Percentiles rank a stretch among this genome's conserved stretches.
These are phyloP conservation scores for Pyricularia pennisetigena DNA, from an alignment of 2,329 filamentous ascomycete genomes.

Conservation along the genomic window DNA sequence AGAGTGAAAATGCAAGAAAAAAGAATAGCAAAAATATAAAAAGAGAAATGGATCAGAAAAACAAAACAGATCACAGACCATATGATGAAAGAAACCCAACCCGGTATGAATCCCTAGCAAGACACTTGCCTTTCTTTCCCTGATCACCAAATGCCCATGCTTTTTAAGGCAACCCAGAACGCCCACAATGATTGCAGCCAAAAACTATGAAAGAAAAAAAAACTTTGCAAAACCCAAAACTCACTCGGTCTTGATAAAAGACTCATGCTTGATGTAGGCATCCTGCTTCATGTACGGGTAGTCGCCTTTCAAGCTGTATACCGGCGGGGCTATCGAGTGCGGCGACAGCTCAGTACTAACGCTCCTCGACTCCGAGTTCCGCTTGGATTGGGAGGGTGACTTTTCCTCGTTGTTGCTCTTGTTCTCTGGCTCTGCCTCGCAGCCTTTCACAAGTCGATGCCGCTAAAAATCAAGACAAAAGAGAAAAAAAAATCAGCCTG, in stretches of 20 bases:
- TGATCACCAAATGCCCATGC: background rate
- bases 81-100: background rate
- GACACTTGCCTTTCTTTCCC: background rate
- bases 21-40: background rate
- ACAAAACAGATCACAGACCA: background rate
- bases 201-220: background rate
- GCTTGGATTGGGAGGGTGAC: background rate
- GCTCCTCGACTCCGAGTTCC: background rate
- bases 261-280: background rate
- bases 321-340: background rate
- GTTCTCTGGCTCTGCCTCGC: constrained; percentile 20
- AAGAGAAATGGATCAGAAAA: background rate
- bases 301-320: background rate
- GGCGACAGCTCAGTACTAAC: background rate
- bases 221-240: background rate
- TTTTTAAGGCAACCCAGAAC: background rate
- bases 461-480: constrained; percentile 27
- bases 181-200: background rate
- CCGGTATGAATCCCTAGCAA: background rate
- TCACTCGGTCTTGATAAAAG: background rate
- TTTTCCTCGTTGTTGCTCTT: background rate
- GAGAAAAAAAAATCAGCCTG: background rate
- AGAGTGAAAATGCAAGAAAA: background rate
- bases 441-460: constrained; percentile 56
- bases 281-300: background rate